Conservation (phyloP, 495 filamentous ascomycete genomes). For the Penicillium maclennaniae region DNA sequence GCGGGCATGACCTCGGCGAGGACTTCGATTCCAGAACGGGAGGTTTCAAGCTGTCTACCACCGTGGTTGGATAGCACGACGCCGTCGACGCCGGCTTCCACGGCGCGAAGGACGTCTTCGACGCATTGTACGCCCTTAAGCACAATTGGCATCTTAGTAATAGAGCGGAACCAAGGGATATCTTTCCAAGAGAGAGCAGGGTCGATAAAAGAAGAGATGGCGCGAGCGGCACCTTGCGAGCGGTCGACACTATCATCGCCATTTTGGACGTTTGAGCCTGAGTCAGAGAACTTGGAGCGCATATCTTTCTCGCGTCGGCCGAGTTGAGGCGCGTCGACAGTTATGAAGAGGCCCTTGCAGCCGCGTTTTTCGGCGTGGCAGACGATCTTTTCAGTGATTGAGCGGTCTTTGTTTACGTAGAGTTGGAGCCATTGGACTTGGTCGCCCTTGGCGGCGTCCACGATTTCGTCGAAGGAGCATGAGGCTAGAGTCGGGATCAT, state of each 20-base stretch:
- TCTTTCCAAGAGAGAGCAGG: slow-evolving; percentile 87
- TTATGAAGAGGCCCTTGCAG: slow-evolving; percentile 97
- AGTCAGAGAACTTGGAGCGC: slow-evolving; percentile 87
- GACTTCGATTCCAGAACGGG: slow-evolving; percentile 86
- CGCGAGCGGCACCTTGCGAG: slow-evolving; percentile 85
- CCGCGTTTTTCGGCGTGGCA: slow-evolving; percentile 87
- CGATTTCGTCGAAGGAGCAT: slow-evolving; percentile 95
- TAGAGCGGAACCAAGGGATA: slow-evolving; percentile 87
- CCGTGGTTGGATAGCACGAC: slow-evolving; percentile 97
- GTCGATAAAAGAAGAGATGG: slow-evolving; percentile 95
- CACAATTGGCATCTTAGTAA: slow-evolving; percentile 95
- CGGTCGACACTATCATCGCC: slow-evolving; percentile 67
- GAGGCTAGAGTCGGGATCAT: slow-evolving; percentile 99
- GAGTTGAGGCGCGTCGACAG: slow-evolving; percentile 93
- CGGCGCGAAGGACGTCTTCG: slow-evolving; percentile 85
- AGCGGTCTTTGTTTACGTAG: slow-evolving; percentile 96
- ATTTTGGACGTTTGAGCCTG: slow-evolving; percentile 77
- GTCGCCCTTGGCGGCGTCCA: slow-evolving; percentile 73
- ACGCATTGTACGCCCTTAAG: slow-evolving; percentile 96
- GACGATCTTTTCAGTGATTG: slow-evolving; percentile 85
- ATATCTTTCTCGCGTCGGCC: slow-evolving; percentile 94
- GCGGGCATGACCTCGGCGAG: slow-evolving; percentile 96
- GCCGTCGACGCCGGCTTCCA: slow-evolving; percentile 80
- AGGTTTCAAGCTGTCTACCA: slow-evolving; percentile 92
- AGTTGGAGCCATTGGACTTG: slow-evolving; percentile 97